Evolutionary conservation across 1,284 basidiomycete species (phyloP), one percentile per base, ranked within the genome.

Genomic region (Xerocomus minutiporus): DNA sequence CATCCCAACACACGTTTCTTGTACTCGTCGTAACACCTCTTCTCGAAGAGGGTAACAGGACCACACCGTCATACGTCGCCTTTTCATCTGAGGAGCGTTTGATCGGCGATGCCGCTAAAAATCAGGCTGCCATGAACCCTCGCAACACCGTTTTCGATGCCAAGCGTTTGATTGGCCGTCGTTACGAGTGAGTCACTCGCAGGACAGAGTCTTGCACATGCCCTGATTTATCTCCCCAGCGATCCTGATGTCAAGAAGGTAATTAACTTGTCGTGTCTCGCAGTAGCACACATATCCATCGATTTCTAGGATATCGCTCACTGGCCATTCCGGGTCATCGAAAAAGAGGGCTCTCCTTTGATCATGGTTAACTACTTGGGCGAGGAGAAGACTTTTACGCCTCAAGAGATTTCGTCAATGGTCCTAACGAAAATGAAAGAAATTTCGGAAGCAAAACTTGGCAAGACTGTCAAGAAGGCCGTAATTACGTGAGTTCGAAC

Each of bases 391-490:
- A 88, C 86, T 59, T 98, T 98, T 79, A 93, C 88, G 62, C 93
- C 94, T 53, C 93, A 97, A 75, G 94, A 97, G 74, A 96, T 99
- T 72, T 98, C 96, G 17, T 88, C 96, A 61, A 98, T 99, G 96
- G 95, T 99, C 64, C 86, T 99, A 65, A 82, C 81, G 66, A 99
- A 98, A 81, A 97, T 99, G 93, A 98, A 96, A 84, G 96, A 98
- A 77, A 97, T 94, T 63, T 94, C 95, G 56, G 96, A 97, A 80
- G 93, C 95, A 50, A 97, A 97, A 79, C 91, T 98, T 64, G 96
- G 94, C 68, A 91, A 91, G 74, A 87, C 84, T 54, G 92, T 98
- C 71, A 91, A 91, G 77, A 94, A 97, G 76, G 95, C 95, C 58
- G 93, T 96, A 61, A 86, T 96, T 75, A 94, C 91, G 85, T 88